phyloP scores from a whole-genome alignment of 257 asterid species.

The Coffea eugenioides region DNA sequence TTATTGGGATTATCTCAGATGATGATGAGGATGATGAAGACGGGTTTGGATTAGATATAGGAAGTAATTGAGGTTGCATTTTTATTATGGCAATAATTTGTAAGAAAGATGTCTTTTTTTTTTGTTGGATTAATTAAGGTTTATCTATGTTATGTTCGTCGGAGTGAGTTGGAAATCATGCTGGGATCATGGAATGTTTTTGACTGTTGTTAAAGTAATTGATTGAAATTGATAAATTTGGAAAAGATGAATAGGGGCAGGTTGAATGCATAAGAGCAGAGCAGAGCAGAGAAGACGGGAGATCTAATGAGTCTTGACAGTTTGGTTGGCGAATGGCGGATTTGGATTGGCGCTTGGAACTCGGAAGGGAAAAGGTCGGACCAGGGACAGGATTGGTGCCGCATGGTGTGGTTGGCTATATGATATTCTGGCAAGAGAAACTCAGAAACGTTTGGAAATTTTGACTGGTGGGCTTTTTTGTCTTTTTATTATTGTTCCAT shows the following conservation, averaged over 20 bases:
- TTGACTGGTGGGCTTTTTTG: neutral
- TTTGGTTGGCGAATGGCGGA: neutral
- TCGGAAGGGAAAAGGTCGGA: neutral
- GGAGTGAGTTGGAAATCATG: neutral
- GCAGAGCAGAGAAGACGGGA: neutral
- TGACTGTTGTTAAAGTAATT: neutral
- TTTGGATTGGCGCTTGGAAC: neutral
- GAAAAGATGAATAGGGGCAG: neutral
- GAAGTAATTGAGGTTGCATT: constrained; percentile 51
- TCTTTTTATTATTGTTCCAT: neutral
- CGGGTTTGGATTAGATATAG: constrained; percentile 44
- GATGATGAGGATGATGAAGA: constrained; percentile 35
- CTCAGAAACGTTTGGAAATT: neutral
- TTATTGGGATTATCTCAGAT: constrained; percentile 16
- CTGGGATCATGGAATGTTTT: constrained; percentile 15
- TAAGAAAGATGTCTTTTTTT: neutral
- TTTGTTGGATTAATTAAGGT: constrained; percentile 3
- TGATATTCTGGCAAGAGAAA: neutral
- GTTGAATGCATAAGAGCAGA: neutral
- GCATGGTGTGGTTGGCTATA: neutral
- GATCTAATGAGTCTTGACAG: neutral
- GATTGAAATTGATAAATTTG: neutral
- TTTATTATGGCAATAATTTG: neutral
- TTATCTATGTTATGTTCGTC: neutral
- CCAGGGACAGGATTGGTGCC: neutral